Evolutionary conservation across 306 rosid genomes (phyloP).

Genomic region (Castanea crenata): DNA sequence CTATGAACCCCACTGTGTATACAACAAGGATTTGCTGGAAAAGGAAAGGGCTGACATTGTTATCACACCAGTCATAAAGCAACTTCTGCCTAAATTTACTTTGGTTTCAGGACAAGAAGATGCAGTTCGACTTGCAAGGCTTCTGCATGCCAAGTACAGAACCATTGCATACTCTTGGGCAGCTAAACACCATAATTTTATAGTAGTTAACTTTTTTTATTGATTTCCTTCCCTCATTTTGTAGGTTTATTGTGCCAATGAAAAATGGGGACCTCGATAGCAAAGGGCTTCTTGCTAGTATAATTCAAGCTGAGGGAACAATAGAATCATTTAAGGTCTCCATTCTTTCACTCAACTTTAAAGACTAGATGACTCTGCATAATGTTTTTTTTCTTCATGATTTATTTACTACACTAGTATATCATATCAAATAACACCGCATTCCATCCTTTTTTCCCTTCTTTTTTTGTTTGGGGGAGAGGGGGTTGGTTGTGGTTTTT

Average conservation of each 20-base stretch:
- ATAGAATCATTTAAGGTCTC: conserved; percentile 81
- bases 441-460: no score
- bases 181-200: background rate
- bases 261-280: conserved; percentile 83
- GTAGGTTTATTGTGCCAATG: conserved; percentile 82
- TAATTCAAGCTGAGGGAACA: conserved; percentile 68
- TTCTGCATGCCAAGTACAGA: conserved; percentile 69
- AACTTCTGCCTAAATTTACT: conserved; percentile 75
- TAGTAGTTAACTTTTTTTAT: background rate
- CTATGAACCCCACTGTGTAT: conserved; percentile 93
- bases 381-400: background rate
- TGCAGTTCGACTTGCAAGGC: conserved; percentile 85
- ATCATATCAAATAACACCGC: no score
- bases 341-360: conserved; percentile 13
- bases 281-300: conserved; percentile 76
- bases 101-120: conserved; percentile 96
- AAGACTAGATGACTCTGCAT: background rate
- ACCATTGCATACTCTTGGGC: background rate
- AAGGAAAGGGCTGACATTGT: conserved; percentile 81
- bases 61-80: conserved; percentile 89
- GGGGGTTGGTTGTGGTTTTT: no score
- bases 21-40: conserved; percentile 53
- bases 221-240: conserved; percentile 15
- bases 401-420: no score
- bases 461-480: no score